Conservation (phyloP, 805 yeast genomes). For the Candida patagonica region DNA sequence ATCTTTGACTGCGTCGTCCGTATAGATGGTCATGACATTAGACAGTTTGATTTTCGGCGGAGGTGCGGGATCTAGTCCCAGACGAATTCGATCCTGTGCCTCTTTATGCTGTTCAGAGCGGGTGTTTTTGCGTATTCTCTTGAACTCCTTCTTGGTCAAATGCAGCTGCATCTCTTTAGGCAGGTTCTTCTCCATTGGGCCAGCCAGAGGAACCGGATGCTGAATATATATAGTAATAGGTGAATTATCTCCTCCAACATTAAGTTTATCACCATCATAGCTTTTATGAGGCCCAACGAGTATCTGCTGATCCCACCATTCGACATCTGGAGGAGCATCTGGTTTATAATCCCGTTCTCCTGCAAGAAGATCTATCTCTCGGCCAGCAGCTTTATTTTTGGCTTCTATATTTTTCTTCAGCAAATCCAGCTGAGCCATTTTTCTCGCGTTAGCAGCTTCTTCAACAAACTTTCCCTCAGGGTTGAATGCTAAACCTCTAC, state of each 20-base stretch:
- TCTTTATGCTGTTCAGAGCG: slow-evolving; percentile 57
- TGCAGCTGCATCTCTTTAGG: slow-evolving; percentile 39
- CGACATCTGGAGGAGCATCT: slow-evolving; percentile 50
- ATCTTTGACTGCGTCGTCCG: slow-evolving; percentile 77
- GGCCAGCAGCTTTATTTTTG: slow-evolving; percentile 30
- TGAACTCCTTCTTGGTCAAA: slow-evolving; percentile 69
- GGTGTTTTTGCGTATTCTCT: slow-evolving; percentile 60
- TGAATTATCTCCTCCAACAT: slow-evolving; percentile 28
- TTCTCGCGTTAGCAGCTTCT: slow-evolving; percentile 43
- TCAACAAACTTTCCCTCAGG: slow-evolving; percentile 55
- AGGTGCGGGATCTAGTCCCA: slow-evolving; percentile 82
- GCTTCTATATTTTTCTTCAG: slow-evolving; percentile 28
- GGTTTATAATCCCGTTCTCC: slow-evolving; percentile 50
- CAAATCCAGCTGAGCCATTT: slow-evolving; percentile 29
- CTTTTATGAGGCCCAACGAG: slow-evolving; percentile 30
- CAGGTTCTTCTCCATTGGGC: slow-evolving; percentile 46
- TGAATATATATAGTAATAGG: slow-evolving; percentile 67
- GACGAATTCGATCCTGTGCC: slow-evolving; percentile 62
- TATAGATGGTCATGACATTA: slow-evolving; percentile 77
- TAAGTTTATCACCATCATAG: slow-evolving; percentile 6
- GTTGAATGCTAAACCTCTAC: slow-evolving; percentile 42
- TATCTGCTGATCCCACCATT: slow-evolving; percentile 84
- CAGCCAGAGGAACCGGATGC: slow-evolving; percentile 63
- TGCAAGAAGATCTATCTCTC: slow-evolving; percentile 40
- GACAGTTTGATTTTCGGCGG: slow-evolving; percentile 79